Evolutionary conservation across 768 basidiomycete genomes (phyloP), one percentile per base, ranked within the genome.

Genomic region (Pleurotus tuber-regium): DNA sequence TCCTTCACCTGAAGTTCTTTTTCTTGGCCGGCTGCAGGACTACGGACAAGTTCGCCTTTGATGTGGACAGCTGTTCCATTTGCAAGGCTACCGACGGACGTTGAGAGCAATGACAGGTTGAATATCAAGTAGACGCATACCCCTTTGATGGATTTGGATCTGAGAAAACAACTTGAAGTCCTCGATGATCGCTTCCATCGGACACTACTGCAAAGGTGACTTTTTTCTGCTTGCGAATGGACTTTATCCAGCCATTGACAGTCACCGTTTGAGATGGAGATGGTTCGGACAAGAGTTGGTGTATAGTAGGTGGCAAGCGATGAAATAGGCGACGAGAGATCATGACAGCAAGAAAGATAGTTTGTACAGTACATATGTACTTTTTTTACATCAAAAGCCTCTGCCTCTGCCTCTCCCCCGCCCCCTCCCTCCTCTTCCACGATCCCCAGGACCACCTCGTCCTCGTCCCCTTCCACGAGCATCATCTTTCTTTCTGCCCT

Each of bases 401-500:
- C 49, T 49, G 19, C 84, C 69, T 43, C 82, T 76, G 25, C 84
- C 69, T 10, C 79, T 78, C 39, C 81, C 67, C 11, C 83, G 69
- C 31, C 79, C 75, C 18, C 82, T 69, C 24, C 82, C 80, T 14
- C 84, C 67, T 21, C 78, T 76, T 23, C 79, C 65, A 16, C 74
- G 74, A 41, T 83, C 76, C 24, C 79, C 80, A 9, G 75, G 80
- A 9, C 76, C 74, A 0, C 75, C 66, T 28, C 75, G 73, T 14
- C 79, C 69, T 8, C 88, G 76, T 0, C 89, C 89, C 43, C 90
- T 75, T 9, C 39, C 39, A n/a, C 44, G 28, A 2, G 46, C 46
- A n/a, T 48, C 89, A 8, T 91, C 93, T 78, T 96, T 96, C 74
- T 90, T 94, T 68, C 87, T 79, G 39, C 80, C 86, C 67, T 96